These are phyloP conservation scores for Penicillium sp. DNA, from an alignment of 2,329 filamentous ascomycete genomes.

Conservation along the genomic window DNA sequence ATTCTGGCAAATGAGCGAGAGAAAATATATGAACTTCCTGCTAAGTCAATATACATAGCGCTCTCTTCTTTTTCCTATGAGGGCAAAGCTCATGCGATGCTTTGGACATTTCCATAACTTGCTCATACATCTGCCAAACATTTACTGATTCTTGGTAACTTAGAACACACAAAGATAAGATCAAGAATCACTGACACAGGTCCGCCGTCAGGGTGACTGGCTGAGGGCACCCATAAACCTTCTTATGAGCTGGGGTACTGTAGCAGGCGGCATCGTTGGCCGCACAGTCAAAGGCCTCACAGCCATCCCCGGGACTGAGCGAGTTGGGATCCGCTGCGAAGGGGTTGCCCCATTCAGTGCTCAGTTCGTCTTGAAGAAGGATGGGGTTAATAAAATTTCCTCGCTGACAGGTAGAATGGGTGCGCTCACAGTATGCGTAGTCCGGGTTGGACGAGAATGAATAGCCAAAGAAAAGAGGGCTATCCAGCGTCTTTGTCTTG, in stretches of 20 bases:
- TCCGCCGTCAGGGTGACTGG: slow-evolving; percentile 32
- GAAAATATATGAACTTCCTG: no score
- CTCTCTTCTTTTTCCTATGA: no score
- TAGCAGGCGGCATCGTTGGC: slow-evolving; percentile 34
- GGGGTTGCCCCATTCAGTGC: slow-evolving; percentile 35
- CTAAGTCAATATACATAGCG: no score
- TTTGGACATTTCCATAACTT: no score
- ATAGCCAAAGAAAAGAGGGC: slow-evolving; percentile 37
- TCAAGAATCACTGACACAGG: slow-evolving; percentile 32
- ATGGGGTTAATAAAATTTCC: slow-evolving; percentile 18
- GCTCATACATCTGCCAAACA: no score
- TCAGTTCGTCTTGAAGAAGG: slow-evolving; percentile 31
- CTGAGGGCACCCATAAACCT: slow-evolving; percentile 35
- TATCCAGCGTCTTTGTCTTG: slow-evolving; percentile 37
- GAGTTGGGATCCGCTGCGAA: slow-evolving; percentile 33
- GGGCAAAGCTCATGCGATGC: no score
- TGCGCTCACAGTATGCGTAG: slow-evolving; percentile 35
- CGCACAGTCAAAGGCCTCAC: slow-evolving; percentile 33
- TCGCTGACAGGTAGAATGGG: slow-evolving; percentile 11
- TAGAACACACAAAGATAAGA: no score
- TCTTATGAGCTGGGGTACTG: slow-evolving; percentile 34
- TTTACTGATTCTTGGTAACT: no score
- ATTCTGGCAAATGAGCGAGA: no score
- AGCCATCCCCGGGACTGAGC: slow-evolving; percentile 35
- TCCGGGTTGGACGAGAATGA: slow-evolving; percentile 34